A percentile compares a stretch with the other conserved stretches of the same genome.
Conservation (phyloP, 73 alveolate genomes). For the Halteria grandinella region DNA sequence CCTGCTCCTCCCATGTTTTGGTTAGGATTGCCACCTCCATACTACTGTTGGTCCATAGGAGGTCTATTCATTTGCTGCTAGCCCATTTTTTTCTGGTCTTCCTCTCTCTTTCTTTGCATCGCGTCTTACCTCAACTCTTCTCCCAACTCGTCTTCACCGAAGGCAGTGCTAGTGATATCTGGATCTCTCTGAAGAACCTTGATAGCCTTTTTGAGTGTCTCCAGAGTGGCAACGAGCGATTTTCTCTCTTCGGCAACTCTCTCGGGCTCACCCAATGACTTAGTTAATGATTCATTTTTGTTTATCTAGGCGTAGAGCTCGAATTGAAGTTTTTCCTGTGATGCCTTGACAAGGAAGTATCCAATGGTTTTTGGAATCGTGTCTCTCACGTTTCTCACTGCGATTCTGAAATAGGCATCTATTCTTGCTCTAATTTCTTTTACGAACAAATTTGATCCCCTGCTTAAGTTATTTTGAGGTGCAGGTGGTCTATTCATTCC, state of each 20-base stretch:
- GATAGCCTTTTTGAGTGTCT: conserved; percentile 64
- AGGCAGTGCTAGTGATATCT: conserved; percentile 50
- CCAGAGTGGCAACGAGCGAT: conserved; percentile 39
- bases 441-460: conserved; percentile 64
- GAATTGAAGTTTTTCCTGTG: conserved; percentile 72
- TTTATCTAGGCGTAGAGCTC: conserved; percentile 68
- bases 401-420: conserved; percentile 90
- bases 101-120: neutral
- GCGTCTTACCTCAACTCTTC: conserved; percentile 24
- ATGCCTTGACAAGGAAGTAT: conserved; percentile 92
- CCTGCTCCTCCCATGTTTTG: too few species aligned
- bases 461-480: conserved; percentile 56
- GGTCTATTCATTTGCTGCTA: too few species aligned
- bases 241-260: conserved; percentile 67
- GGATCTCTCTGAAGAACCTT: conserved; percentile 76
- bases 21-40: too few species aligned
- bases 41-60: too few species aligned
- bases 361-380: conserved; percentile 97
- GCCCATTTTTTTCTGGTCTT: too few species aligned
- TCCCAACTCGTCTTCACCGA: conserved; percentile 50
- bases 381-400: conserved; percentile 93
- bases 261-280: conserved; percentile 67
- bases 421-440: conserved; percentile 90
- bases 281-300: conserved; percentile 47
- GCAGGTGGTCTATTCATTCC: too few species aligned